Evolutionary conservation across 805 yeast species (phyloP).

Genomic region (Clavispora santaluciae): DNA sequence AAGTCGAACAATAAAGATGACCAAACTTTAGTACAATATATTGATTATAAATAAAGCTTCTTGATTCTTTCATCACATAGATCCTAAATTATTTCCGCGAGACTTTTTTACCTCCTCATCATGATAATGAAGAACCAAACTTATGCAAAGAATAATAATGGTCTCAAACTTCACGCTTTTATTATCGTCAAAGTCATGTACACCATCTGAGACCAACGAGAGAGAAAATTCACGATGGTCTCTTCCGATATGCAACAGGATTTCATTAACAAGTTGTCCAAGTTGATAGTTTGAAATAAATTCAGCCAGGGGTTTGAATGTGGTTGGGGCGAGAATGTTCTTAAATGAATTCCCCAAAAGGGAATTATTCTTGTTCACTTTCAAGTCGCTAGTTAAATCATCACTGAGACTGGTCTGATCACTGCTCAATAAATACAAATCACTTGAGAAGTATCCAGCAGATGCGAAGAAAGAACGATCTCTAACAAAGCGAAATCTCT

Average conservation of each 20-base stretch:
- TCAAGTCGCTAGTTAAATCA: conserved; percentile 6
- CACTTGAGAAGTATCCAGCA: conserved; percentile 6
- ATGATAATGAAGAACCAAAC: not conserved
- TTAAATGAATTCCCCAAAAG: conserved; percentile 5
- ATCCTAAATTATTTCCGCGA: not conserved
- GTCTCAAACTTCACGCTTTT: conserved; percentile 5
- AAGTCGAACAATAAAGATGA: too few species aligned
- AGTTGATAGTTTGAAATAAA: conserved; percentile 5
- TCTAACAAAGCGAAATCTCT: conserved; percentile 9
- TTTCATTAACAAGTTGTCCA: conserved; percentile 4
- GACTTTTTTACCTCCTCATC: not conserved
- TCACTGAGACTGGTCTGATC: conserved; percentile 9
- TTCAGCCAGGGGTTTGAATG: conserved; percentile 1
- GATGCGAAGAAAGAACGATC: not conserved
- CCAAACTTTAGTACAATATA: too few species aligned
- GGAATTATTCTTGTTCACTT: conserved; percentile 6
- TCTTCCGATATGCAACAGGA: conserved; percentile 1
- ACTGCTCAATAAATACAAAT: conserved; percentile 6
- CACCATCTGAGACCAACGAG: conserved; percentile 5
- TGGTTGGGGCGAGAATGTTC: conserved; percentile 3
- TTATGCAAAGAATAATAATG: conserved; percentile 4
- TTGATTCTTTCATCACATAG: too few species aligned
- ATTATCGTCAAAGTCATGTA: conserved; percentile 5
- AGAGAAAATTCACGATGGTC: conserved; percentile 6
- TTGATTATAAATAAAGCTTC: too few species aligned